Conservation (phyloP, 148 eudicot genomes). For the Polygonum aviculare region DNA sequence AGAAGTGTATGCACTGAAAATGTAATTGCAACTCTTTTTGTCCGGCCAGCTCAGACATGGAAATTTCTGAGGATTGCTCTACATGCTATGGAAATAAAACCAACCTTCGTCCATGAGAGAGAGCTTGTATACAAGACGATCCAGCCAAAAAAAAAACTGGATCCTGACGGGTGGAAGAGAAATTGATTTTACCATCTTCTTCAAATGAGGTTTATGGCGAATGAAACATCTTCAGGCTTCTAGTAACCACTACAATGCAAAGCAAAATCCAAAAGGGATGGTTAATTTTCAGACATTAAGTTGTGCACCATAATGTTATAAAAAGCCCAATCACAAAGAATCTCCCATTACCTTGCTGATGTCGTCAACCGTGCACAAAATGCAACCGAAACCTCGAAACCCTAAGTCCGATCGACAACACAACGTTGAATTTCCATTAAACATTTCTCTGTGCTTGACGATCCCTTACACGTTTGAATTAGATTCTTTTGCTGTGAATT, state of each 20-base stretch:
- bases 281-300: neutral
- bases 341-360: too few relatives aligned
- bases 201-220: constrained; percentile 69
- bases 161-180: neutral
- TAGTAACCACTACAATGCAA: constrained; percentile 58
- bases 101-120: neutral
- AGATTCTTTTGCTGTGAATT: too few relatives aligned
- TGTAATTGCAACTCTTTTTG: neutral
- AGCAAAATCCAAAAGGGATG: constrained; percentile 6
- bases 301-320: neutral
- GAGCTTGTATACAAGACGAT: neutral
- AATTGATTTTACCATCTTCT: constrained; percentile 1
- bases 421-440: too few relatives aligned
- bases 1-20: too few relatives aligned
- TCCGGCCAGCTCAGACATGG: neutral
- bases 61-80: neutral
- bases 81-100: constrained; percentile 3
- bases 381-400: too few relatives aligned
- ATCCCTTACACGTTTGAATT: too few relatives aligned
- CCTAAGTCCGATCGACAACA: too few relatives aligned
- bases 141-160: neutral
- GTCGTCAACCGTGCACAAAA: too few relatives aligned
- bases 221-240: constrained; percentile 83
- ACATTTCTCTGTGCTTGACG: too few relatives aligned
- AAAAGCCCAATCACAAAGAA: too few relatives aligned